phyloP scores from a whole-genome alignment of 768 basidiomycete genomes.

The Guyanaporus albipodus region DNA sequence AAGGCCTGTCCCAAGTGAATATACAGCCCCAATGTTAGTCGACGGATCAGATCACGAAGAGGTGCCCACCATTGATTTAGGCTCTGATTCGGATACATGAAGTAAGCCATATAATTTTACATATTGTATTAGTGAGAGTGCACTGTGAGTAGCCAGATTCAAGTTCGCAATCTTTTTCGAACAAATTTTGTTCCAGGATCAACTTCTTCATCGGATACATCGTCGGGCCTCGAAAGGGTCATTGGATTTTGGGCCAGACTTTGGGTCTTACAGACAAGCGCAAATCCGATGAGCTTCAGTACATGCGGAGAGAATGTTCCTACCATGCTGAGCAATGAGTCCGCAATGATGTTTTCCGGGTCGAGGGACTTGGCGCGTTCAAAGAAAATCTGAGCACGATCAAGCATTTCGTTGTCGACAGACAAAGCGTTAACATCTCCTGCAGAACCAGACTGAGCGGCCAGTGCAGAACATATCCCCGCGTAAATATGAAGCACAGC shows the following conservation, averaged over 20 bases:
- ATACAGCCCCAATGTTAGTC: constrained; percentile 12
- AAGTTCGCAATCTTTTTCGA: constrained; percentile 17
- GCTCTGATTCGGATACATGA: constrained; percentile 66
- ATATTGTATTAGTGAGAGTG: background rate
- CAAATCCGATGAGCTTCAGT: background rate
- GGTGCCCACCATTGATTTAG: constrained; percentile 74
- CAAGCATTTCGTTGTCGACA: constrained; percentile 43
- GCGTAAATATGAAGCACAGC: constrained; percentile 79
- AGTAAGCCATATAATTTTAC: background rate
- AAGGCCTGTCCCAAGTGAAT: background rate
- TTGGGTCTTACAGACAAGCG: constrained; percentile 22
- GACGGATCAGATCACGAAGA: constrained; percentile 65
- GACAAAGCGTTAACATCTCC: constrained; percentile 2
- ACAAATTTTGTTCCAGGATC: constrained; percentile 1
- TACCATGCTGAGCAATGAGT: constrained; percentile 54
- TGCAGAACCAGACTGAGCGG: constrained; percentile 39
- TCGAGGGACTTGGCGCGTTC: constrained; percentile 61
- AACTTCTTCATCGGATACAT: constrained; percentile 36
- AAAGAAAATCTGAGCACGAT: constrained; percentile 53
- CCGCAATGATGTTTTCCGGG: constrained; percentile 50
- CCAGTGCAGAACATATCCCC: constrained; percentile 65
- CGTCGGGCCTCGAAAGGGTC: background rate
- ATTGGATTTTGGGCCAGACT: constrained; percentile 20
- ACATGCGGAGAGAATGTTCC: background rate
- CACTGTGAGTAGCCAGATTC: background rate